These are phyloP conservation scores for Hypoxylon lienhwacheense DNA, from an alignment of 495 filamentous ascomycete genomes.

Conservation along the genomic window DNA sequence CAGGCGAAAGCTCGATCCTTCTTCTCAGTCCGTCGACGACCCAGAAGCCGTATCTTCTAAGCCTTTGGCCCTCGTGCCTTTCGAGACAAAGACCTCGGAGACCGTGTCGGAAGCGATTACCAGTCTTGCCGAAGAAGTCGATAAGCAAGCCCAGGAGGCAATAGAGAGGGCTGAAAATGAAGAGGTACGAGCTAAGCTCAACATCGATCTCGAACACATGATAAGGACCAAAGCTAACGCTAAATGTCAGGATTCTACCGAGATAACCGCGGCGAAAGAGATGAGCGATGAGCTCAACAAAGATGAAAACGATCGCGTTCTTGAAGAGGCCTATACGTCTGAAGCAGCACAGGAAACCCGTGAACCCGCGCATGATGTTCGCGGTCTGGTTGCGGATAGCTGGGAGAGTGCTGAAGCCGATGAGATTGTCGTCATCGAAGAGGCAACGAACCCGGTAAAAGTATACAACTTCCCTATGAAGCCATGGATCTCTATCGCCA, in stretches of 20 bases:
- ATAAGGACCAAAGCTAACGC: constrained; percentile 48
- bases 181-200: constrained; percentile 52
- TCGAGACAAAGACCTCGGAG: constrained; percentile 53
- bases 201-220: constrained; percentile 47
- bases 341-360: constrained; percentile 58
- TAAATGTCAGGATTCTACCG: constrained; percentile 49
- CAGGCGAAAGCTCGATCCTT: constrained; percentile 46
- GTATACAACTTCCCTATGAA: constrained; percentile 96
- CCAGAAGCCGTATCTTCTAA: constrained; percentile 9
- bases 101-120: constrained; percentile 72
- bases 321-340: constrained; percentile 54
- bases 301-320: constrained; percentile 52
- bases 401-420: constrained; percentile 77
- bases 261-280: constrained; percentile 51
- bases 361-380: constrained; percentile 60
- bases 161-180: constrained; percentile 59
- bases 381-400: constrained; percentile 63
- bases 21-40: constrained; percentile 25
- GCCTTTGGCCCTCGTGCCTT: constrained; percentile 1
- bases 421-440: constrained; percentile 73
- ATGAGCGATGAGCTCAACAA: constrained; percentile 61
- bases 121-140: constrained; percentile 66
- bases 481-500: constrained; percentile 83
- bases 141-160: constrained; percentile 68
- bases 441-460: constrained; percentile 63